Base-by-base conservation (phyloP, 305 asterid species). In the Stenogyne calaminthoides region DNA sequence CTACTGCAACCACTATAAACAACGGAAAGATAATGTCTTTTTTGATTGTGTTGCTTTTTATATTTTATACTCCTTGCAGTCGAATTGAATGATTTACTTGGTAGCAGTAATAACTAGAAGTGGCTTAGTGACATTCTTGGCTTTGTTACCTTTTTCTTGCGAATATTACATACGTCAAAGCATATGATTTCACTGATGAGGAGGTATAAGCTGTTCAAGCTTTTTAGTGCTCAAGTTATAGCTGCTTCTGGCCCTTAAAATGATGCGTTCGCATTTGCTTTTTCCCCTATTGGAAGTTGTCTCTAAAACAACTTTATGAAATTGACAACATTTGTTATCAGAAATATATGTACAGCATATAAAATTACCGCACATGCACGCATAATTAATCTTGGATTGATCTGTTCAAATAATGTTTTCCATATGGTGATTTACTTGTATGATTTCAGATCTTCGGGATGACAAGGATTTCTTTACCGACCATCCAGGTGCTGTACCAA, bases 401-500 rank as follows among this genome's bases (percentile, higher is more conserved):
- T 55, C 42, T 69, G 60, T 64, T 58, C 37, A 19, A 64, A 57
- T 5, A 19, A 57, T 42, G 1, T 46, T 73, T 51, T 56, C 60
- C 55, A 4, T 39, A 46, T 60, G 62, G 57, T 69, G 72, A 65
- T 56, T 64, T 61, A 52, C 40, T 10, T 58, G 20, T 69, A 36
- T 81, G 71, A 49, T 75, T 60, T 77, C 84, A 93, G 97, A 91
- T 91, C 98, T 93, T 80, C 90, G 98, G 77, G 98, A 93, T 83
- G 98, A 93, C 80, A 82, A 91, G 88, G 92, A 93, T 71, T 89
- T 89, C 88, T 89, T 89, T 49, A 15, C 81, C 15, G 96, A 89
- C 84, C 97, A 91, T 84, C 96, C 96, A 72, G 96, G 97, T 71
- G 93, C 97, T 73, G 96, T 85, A 70, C 97, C 98, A 75, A 93